These are phyloP conservation scores for Lyophyllum decastes DNA, from an alignment of 768 basidiomycete species.

Conservation along the genomic window DNA sequence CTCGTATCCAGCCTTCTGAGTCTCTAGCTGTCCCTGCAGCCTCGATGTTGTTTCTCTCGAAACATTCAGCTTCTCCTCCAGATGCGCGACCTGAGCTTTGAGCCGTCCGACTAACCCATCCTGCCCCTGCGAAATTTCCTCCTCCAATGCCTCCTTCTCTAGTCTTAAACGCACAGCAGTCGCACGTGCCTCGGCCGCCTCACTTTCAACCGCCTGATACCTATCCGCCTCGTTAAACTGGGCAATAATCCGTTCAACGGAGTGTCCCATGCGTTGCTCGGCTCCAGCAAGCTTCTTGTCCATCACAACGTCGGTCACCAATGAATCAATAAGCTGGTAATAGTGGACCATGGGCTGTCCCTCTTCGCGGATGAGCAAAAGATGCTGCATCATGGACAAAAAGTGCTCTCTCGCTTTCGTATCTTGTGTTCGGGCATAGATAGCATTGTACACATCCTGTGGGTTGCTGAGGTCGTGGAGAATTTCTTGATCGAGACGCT, in stretches of 20 bases:
- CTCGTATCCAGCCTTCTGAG: constrained; percentile 79
- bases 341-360: constrained; percentile 83
- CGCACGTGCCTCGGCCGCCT: constrained; percentile 68
- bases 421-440: constrained; percentile 75
- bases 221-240: constrained; percentile 91
- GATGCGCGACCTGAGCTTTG: constrained; percentile 64
- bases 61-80: constrained; percentile 78
- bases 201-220: constrained; percentile 75
- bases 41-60: constrained; percentile 78
- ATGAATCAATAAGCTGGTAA: constrained; percentile 87
- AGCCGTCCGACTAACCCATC: constrained; percentile 86
- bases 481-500: constrained; percentile 75
- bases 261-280: constrained; percentile 83
- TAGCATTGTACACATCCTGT: constrained; percentile 84
- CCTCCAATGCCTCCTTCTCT: constrained; percentile 82
- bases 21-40: constrained; percentile 75
- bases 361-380: constrained; percentile 89
- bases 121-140: constrained; percentile 76
- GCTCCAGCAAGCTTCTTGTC: constrained; percentile 88
- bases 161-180: constrained; percentile 65
- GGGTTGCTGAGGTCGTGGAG: constrained; percentile 78
- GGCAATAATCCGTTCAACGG: constrained; percentile 85
- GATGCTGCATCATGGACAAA: constrained; percentile 91
- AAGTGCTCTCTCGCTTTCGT: constrained; percentile 84
- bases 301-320: constrained; percentile 89